Conservation (phyloP, 2,329 filamentous ascomycete species). For the Cladosporium oxysporum region DNA sequence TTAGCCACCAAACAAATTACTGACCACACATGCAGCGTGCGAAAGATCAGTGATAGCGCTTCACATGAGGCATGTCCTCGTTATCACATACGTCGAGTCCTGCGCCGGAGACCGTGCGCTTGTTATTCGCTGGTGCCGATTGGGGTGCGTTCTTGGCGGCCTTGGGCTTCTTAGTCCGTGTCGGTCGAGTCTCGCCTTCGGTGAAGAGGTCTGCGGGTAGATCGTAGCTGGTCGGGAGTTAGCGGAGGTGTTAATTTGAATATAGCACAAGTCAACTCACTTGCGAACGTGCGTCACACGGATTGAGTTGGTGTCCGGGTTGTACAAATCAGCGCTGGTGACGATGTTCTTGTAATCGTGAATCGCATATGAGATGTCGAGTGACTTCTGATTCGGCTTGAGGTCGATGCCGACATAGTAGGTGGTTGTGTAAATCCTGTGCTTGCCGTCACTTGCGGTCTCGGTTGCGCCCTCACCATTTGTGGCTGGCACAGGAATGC, state of each 20-base stretch:
- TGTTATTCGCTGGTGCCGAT: slow-evolving; percentile 36
- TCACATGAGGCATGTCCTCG: background rate
- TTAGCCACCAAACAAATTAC: background rate
- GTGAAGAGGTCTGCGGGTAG: slow-evolving; percentile 89
- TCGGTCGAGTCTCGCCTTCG: slow-evolving; percentile 64
- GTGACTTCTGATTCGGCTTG: slow-evolving; percentile 67
- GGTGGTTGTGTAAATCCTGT: slow-evolving; percentile 78
- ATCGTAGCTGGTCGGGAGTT: slow-evolving; percentile 63
- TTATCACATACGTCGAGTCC: slow-evolving; percentile 48
- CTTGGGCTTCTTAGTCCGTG: slow-evolving; percentile 44
- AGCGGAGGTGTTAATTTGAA: background rate
- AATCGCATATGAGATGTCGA: slow-evolving; percentile 80
- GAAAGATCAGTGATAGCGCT: background rate
- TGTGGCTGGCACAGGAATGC: slow-evolving; percentile 39
- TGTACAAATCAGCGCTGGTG: slow-evolving; percentile 72
- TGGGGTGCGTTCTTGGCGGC: slow-evolving; percentile 23
- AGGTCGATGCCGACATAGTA: slow-evolving; percentile 92
- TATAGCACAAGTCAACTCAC: slow-evolving; percentile 54
- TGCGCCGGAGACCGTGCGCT: slow-evolving; percentile 47
- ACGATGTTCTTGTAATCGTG: slow-evolving; percentile 85
- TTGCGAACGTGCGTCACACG: slow-evolving; percentile 82
- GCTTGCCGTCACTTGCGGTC: slow-evolving; percentile 44
- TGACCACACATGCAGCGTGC: slow-evolving; percentile 1
- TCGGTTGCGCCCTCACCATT: slow-evolving; percentile 38
- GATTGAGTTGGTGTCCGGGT: slow-evolving; percentile 73